phyloP scores from a whole-genome alignment of 768 basidiomycete species.

The Pulveroboletus sp. region DNA sequence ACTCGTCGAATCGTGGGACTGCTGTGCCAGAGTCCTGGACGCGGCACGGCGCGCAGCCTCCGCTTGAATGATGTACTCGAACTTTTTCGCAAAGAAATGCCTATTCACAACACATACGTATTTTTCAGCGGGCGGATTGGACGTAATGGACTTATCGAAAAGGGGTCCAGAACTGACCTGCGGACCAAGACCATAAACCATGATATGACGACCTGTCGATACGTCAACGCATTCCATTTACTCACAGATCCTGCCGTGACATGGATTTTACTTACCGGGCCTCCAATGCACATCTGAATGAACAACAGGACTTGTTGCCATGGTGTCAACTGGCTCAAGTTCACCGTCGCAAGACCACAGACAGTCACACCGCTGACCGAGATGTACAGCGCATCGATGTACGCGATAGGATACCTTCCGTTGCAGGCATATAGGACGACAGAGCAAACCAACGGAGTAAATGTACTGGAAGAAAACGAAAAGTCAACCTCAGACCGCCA shows the following conservation, averaged over 20 bases:
- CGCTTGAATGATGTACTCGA: constrained; percentile 50
- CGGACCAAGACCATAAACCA: constrained; percentile 81
- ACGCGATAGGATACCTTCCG: constrained; percentile 63
- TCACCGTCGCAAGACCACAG: constrained; percentile 68
- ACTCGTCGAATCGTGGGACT: constrained; percentile 19
- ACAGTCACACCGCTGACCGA: constrained; percentile 76
- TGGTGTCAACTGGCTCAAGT: constrained; percentile 60
- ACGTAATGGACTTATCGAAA: background rate
- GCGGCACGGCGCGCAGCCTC: constrained; percentile 32
- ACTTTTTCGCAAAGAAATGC: constrained; percentile 66
- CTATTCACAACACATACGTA: constrained; percentile 30
- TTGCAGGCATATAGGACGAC: constrained; percentile 81
- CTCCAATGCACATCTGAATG: constrained; percentile 74
- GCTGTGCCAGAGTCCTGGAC: constrained; percentile 16
- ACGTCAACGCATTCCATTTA: background rate
- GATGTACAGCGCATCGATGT: constrained; percentile 75
- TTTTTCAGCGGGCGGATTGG: no score
- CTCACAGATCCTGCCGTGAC: no score
- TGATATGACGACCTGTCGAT: constrained; percentile 62
- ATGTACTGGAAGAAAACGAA: constrained; percentile 42
- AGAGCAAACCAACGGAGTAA: constrained; percentile 75
- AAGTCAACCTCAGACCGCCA: constrained; percentile 2
- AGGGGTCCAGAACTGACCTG: constrained; percentile 38
- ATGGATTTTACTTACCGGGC: constrained; percentile 49
- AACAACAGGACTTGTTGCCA: constrained; percentile 72